Conservation (phyloP, 140 eudicot species). For the Flaveria floridana region DNA sequence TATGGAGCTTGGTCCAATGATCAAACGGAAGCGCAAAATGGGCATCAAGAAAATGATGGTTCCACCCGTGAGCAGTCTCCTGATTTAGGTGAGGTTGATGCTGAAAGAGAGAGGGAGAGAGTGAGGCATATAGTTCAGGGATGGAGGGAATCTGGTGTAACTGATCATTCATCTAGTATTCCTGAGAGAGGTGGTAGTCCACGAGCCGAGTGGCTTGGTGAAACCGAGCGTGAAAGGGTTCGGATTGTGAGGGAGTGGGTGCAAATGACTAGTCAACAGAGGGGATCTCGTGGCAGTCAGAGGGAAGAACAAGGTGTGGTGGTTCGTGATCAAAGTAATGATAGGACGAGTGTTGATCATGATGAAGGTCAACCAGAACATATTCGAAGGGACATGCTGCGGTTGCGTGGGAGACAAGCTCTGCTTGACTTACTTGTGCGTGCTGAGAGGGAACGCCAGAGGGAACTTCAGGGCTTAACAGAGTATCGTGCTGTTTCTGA, state of each 20-base stretch:
- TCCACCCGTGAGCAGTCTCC: slow-evolving; percentile 86
- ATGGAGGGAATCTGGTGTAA: slow-evolving; percentile 82
- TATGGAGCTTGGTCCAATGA: slow-evolving; percentile 60
- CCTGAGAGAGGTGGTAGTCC: slow-evolving; percentile 52
- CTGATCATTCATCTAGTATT: slow-evolving; percentile 52
- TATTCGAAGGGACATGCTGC: slow-evolving; percentile 68
- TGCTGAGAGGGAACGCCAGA: slow-evolving; percentile 76
- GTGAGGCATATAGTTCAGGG: slow-evolving; percentile 90
- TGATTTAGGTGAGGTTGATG: slow-evolving; percentile 66
- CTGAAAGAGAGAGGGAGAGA: slow-evolving; percentile 68
- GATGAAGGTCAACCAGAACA: slow-evolving; percentile 86
- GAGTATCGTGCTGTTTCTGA: slow-evolving; percentile 96
- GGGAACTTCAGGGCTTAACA: slow-evolving; percentile 79
- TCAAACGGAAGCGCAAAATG: slow-evolving; percentile 52
- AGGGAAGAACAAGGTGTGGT: slow-evolving; percentile 53
- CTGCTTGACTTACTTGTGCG: slow-evolving; percentile 79
- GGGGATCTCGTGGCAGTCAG: slow-evolving; percentile 59
- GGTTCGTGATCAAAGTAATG: slow-evolving; percentile 37
- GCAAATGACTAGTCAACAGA: slow-evolving; percentile 87
- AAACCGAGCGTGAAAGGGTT: slow-evolving; percentile 89
- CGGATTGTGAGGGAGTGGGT: slow-evolving; percentile 92
- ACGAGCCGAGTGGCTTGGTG: slow-evolving; percentile 87
- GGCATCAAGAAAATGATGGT: slow-evolving; percentile 43
- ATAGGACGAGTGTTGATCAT: slow-evolving; percentile 48
- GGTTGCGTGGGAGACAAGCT: slow-evolving; percentile 94